A percentile compares a stretch with the other conserved stretches of the same genome.
phyloP scores from a whole-genome alignment of 768 basidiomycete genomes.

The Termitomyces sp. region DNA sequence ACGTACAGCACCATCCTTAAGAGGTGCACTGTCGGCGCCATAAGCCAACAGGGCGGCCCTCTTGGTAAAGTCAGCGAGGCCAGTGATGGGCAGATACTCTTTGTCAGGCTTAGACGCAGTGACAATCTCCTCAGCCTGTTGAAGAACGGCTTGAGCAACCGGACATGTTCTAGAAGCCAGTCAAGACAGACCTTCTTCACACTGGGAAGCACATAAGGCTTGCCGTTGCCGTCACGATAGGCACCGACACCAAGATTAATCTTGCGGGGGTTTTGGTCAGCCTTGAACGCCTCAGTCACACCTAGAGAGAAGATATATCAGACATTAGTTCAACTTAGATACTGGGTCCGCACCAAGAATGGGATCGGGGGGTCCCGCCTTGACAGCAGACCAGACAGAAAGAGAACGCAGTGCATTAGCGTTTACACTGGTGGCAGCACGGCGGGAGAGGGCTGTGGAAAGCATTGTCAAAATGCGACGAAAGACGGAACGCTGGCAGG shows the following conservation, averaged over 20 bases:
- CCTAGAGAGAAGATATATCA: constrained; percentile 36
- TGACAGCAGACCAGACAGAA: constrained; percentile 79
- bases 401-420: constrained; percentile 38
- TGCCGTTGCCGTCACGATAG: constrained; percentile 90
- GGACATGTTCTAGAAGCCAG: neutral
- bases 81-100: constrained; percentile 96
- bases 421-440: constrained; percentile 33
- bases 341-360: constrained; percentile 67
- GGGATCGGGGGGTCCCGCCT: constrained; percentile 87
- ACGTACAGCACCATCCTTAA: constrained; percentile 71
- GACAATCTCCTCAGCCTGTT: constrained; percentile 74
- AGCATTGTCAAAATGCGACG: constrained; percentile 32
- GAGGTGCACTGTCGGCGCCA: constrained; percentile 70
- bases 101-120: constrained; percentile 71
- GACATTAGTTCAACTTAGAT: constrained; percentile 3
- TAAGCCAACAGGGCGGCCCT: constrained; percentile 89
- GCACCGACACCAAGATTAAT: constrained; percentile 98
- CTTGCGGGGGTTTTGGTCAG: constrained; percentile 86
- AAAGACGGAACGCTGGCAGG: constrained; percentile 16
- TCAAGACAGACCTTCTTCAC: constrained; percentile 69
- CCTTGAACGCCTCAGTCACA: constrained; percentile 94
- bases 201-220: constrained; percentile 87
- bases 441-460: constrained; percentile 49
- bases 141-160: constrained; percentile 1
- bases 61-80: constrained; percentile 80